These are phyloP conservation scores for Wickerhamomyces sp. DNA, from an alignment of 1,139 yeast genomes.

Conservation along the genomic window DNA sequence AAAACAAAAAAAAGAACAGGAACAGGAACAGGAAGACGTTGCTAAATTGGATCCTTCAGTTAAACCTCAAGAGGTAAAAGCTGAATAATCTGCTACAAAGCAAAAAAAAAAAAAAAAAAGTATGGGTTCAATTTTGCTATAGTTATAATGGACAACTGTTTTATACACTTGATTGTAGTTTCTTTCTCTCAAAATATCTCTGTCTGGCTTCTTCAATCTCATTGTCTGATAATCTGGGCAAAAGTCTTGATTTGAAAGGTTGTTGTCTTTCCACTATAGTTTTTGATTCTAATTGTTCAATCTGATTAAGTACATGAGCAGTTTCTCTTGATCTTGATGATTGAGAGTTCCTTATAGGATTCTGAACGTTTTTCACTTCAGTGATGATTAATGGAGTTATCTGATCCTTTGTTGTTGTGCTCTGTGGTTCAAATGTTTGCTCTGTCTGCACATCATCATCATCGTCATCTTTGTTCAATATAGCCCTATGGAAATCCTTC, in stretches of 20 bases:
- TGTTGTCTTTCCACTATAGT: background rate
- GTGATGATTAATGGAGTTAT: too few species aligned
- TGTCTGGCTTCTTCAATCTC: conserved; percentile 10
- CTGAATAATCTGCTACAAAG: too few species aligned
- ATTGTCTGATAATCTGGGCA: conserved; percentile 12
- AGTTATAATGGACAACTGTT: too few species aligned
- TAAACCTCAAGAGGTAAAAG: too few species aligned
- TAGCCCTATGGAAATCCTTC: conserved; percentile 8
- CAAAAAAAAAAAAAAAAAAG: too few species aligned
- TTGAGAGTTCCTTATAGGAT: background rate
- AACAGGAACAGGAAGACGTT: too few species aligned
- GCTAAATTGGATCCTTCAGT: too few species aligned
- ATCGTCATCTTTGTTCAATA: conserved; percentile 2
- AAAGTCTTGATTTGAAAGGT: conserved; percentile 8
- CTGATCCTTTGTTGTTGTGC: too few species aligned
- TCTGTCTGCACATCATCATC: background rate
- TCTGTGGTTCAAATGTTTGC: background rate
- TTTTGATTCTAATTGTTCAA: background rate
- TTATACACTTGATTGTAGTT: background rate
- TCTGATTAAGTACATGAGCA: background rate
- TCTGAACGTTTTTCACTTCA: background rate
- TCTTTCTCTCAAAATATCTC: conserved; percentile 9
- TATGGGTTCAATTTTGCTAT: too few species aligned
- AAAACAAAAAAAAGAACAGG: background rate
- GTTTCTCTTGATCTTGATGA: conserved; percentile 1